Conservation (phyloP, 805 yeast genomes). For the Sugiyamaella chiloensis region DNA sequence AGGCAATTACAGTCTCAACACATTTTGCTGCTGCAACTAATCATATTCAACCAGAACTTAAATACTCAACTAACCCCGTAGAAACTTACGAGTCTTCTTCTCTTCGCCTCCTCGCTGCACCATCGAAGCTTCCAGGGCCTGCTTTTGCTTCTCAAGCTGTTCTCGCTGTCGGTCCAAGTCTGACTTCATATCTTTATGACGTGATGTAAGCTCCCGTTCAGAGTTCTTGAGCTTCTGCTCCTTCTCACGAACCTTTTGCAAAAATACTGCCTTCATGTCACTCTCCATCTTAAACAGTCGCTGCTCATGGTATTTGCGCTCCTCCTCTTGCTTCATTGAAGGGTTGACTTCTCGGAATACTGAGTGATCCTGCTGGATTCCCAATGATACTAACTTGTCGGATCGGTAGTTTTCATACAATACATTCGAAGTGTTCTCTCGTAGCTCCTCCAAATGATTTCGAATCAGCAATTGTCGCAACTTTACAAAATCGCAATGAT, state of each 20-base stretch:
- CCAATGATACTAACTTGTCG: slow-evolving; percentile 72
- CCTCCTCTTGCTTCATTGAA: slow-evolving; percentile 86
- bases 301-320: slow-evolving; percentile 87
- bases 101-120: slow-evolving; percentile 27
- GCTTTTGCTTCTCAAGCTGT: slow-evolving; percentile 66
- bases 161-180: neutral
- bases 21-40: no score
- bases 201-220: slow-evolving; percentile 91
- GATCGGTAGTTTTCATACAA: slow-evolving; percentile 89
- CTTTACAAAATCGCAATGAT: slow-evolving; percentile 86
- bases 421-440: slow-evolving; percentile 72
- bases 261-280: slow-evolving; percentile 95
- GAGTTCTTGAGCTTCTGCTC: slow-evolving; percentile 95
- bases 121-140: slow-evolving; percentile 47
- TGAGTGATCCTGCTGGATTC: slow-evolving; percentile 85
- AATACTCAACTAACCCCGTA: slow-evolving; percentile 1
- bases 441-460: slow-evolving; percentile 89
- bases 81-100: slow-evolving; percentile 25
- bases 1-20: no score
- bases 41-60: no score
- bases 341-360: slow-evolving; percentile 98
- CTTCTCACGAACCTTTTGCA: slow-evolving; percentile 92
- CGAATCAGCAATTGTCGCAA: slow-evolving; percentile 85
- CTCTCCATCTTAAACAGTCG: slow-evolving; percentile 90
- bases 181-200: slow-evolving; percentile 88